Conservation (phyloP, 768 basidiomycete genomes). For the Lentinula guzmanii region DNA sequence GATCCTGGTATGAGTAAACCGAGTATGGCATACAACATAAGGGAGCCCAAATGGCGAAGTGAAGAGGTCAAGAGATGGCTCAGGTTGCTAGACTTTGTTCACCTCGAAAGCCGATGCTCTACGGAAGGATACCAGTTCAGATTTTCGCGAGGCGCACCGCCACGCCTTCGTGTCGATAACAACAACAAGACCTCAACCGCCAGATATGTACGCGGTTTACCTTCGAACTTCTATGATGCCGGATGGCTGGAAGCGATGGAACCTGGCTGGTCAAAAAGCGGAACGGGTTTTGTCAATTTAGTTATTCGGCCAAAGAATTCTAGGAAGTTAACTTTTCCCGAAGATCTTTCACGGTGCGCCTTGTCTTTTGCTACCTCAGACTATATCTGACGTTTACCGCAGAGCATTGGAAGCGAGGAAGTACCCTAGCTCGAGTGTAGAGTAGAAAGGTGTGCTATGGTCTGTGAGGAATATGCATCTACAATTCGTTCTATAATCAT, state of each 20-base stretch:
- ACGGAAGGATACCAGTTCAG: background rate
- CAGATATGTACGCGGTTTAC: background rate
- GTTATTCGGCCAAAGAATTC: background rate
- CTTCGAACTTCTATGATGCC: background rate
- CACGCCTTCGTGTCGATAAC: background rate
- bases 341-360: background rate
- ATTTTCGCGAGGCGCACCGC: background rate
- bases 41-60: background rate
- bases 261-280: background rate
- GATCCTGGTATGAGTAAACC: background rate
- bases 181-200: background rate
- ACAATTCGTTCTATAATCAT: too few relatives aligned
- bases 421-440: too few relatives aligned
- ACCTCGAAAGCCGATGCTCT: background rate
- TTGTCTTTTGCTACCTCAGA: too few relatives aligned
- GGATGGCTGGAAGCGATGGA: background rate
- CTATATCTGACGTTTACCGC: too few relatives aligned
- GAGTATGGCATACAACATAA: background rate
- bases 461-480: too few relatives aligned
- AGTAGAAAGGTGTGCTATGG: too few relatives aligned
- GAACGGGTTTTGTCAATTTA: background rate
- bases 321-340: background rate
- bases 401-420: too few relatives aligned
- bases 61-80: background rate
- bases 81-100: background rate